Evolutionary conservation across 2,329 filamentous ascomycete species (phyloP).

Genomic region (Colletotrichum echinochloae): DNA sequence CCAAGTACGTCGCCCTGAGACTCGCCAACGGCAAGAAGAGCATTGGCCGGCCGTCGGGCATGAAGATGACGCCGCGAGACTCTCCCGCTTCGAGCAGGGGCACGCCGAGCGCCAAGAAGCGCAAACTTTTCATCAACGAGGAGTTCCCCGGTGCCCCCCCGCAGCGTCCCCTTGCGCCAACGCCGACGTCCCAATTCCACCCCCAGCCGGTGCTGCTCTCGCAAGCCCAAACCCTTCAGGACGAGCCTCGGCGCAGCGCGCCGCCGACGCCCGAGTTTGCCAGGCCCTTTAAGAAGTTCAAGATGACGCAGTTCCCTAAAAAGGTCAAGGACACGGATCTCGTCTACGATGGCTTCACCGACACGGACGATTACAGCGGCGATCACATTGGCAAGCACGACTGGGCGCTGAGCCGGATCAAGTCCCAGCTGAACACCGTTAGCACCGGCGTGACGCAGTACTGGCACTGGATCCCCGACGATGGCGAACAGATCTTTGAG

Average conservation of each 20-base stretch:
- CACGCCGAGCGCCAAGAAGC: constrained; percentile 47
- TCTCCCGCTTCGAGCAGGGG: constrained; percentile 41
- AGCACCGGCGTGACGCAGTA: constrained; percentile 65
- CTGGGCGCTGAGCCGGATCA: constrained; percentile 66
- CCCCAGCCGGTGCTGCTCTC: neutral
- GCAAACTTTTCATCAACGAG: constrained; percentile 45
- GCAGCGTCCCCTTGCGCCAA: constrained; percentile 25
- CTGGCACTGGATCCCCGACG: constrained; percentile 62
- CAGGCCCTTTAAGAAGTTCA: constrained; percentile 30
- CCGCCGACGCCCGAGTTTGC: constrained; percentile 25
- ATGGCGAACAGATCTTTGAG: constrained; percentile 57
- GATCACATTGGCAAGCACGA: constrained; percentile 60
- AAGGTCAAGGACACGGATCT: constrained; percentile 52
- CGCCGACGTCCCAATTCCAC: neutral
- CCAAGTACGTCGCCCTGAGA: constrained; percentile 62
- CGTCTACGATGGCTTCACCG: constrained; percentile 61
- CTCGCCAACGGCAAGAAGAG: constrained; percentile 67
- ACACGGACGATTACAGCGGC: constrained; percentile 62
- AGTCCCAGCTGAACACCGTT: constrained; percentile 60
- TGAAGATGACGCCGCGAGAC: constrained; percentile 51
- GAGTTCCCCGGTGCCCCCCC: constrained; percentile 8
- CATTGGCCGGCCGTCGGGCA: constrained; percentile 66
- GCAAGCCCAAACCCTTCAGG: neutral
- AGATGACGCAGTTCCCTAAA: neutral
- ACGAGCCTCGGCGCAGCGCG: constrained; percentile 14